Base-by-base conservation (phyloP, 441 rosid genomes). In the Jatropha multifida region DNA sequence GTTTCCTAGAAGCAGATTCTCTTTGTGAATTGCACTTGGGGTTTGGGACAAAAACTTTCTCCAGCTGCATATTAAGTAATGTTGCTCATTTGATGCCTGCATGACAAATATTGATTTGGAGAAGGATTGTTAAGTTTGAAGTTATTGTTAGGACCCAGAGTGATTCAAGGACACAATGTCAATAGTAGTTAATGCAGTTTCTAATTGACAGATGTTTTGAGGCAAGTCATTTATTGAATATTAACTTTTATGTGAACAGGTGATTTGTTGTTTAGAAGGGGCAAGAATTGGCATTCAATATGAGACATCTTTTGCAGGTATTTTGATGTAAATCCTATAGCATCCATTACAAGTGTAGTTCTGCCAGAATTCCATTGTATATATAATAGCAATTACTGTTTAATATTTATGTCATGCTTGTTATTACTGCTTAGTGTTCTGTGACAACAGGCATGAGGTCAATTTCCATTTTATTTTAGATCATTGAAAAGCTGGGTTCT, bases 291-390 rank as follows among this genome's bases (percentile, higher is more conserved):
- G 99, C 74, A 91, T 96, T 78, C 95, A 83, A 82, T 96, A 91
- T 74, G 98, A 92, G 89, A 92, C 97, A 60, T 86, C 96, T 83
- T 90, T 82, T 83, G 98, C 98, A 87, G 99, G 99, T 92, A 87
- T 63, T 60, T 13, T 3, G 60, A 40, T 56, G n/a, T 48, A 38
- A 44, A 32, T 66, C 52, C 17, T 66, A 13, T 65, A 12, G 52
- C 27, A 1, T 65, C n/a, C 56, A 8, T 6, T 54, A 44, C 20
- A 42, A 52, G 15, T 54, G 20, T 76, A 52, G 27, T 32, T 55
- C 64, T 70, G 48, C 59, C 46, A 38, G 63, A 1, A 7, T 20
- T 60, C 74, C 68, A 32, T 65, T 71, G 58, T 48, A 32, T 64
- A 38, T 9, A 4, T 8, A 44, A 23, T 13, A 2, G 27, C 48